Evolutionary conservation across 2,329 filamentous ascomycete species (phyloP).

Genomic region (Pestalotiopsis sp.): DNA sequence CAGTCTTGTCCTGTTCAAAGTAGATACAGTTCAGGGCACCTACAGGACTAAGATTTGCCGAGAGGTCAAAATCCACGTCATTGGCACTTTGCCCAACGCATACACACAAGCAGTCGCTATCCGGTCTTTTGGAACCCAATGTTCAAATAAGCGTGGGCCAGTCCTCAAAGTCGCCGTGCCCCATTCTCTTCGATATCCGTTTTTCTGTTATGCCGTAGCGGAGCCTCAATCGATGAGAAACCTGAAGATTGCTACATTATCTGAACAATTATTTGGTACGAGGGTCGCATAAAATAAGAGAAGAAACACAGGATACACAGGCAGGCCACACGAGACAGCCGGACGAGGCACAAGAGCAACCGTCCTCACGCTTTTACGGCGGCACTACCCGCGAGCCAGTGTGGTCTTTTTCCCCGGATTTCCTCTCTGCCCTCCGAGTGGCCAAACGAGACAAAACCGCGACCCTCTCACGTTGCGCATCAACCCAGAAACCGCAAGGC

Average conservation of each 20-base stretch:
- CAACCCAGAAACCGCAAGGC: not conserved
- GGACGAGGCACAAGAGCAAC: constrained; percentile 3
- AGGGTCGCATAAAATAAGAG: not conserved
- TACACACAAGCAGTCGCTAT: not conserved
- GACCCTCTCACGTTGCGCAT: constrained; percentile 8
- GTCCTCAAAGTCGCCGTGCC: not conserved
- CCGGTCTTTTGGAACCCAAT: constrained; percentile 7
- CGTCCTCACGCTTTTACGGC: not conserved
- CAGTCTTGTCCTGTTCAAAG: too few relatives aligned
- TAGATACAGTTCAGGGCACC: not conserved
- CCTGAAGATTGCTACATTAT: not conserved
- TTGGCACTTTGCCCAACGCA: constrained; percentile 6
- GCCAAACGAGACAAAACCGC: constrained; percentile 2
- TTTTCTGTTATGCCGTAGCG: not conserved
- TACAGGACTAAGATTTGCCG: not conserved
- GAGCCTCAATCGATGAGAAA: not conserved
- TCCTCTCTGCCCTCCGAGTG: not conserved
- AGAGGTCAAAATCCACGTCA: constrained; percentile 9
- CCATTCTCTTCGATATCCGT: not conserved
- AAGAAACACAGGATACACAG: not conserved
- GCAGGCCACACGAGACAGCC: not conserved
- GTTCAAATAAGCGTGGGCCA: constrained; percentile 10
- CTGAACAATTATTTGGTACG: not conserved
- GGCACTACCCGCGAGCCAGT: constrained; percentile 6
- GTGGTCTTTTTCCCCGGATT: constrained; percentile 8